phyloP scores from a whole-genome alignment of 306 rosid genomes.

The Trichosanthes truncata region DNA sequence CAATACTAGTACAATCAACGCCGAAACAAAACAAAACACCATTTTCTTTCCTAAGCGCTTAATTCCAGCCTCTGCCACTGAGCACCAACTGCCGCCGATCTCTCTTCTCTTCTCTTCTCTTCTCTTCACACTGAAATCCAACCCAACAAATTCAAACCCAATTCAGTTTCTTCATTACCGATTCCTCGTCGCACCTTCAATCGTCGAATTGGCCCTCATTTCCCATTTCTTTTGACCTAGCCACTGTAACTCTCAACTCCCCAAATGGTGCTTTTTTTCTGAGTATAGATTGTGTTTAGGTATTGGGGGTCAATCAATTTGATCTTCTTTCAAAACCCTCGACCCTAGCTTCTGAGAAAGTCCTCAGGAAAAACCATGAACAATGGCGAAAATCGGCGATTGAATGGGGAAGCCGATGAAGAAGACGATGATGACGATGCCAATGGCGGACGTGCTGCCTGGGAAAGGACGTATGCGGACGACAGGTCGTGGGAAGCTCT shows the following conservation, averaged over 20 bases:
- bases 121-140: background rate
- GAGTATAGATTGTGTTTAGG: background rate
- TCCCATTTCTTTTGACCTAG: background rate
- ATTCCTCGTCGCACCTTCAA: background rate
- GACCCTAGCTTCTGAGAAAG: background rate
- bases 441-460: conserved; percentile 58
- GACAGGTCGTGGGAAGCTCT: conserved; percentile 94
- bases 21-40: background rate
- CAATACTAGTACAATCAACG: background rate
- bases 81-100: background rate
- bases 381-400: conserved; percentile 38
- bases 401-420: conserved; percentile 50
- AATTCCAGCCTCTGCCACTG: background rate
- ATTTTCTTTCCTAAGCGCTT: background rate
- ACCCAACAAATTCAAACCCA: background rate
- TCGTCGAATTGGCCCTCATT: background rate
- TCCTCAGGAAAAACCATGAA: conserved; percentile 38
- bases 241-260: background rate
- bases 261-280: background rate
- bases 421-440: conserved; percentile 76
- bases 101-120: background rate
- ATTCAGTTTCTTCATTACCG: background rate
- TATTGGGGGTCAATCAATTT: background rate
- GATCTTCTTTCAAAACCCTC: background rate
- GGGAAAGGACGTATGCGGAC: conserved; percentile 90